Conservation (phyloP, 202 grass and related monocot genomes). For the Schoenoplectus triqueter region DNA sequence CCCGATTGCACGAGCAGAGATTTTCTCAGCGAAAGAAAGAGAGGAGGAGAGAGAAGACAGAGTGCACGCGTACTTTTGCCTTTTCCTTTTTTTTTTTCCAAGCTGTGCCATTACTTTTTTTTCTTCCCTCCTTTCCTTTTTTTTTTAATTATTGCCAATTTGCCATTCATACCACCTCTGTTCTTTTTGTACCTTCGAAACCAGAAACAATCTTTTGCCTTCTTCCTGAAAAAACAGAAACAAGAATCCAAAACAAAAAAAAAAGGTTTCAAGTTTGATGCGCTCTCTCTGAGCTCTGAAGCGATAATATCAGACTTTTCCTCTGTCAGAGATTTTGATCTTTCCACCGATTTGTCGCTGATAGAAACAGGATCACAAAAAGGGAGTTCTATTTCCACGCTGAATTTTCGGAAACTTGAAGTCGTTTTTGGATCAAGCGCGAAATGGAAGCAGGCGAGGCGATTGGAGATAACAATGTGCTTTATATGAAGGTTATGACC, state of each 20-base stretch:
- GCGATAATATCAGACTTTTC: constrained; percentile 18
- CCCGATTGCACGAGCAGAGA: constrained; percentile 6
- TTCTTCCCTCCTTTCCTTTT: constrained; percentile 14
- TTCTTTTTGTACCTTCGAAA: constrained; percentile 37
- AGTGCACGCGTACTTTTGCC: constrained; percentile 41
- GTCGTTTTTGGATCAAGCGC: not conserved
- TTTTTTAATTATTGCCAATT: constrained; percentile 9
- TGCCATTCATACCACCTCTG: constrained; percentile 29
- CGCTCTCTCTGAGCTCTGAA: not conserved
- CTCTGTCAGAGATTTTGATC: constrained; percentile 37
- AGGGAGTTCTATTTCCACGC: not conserved
- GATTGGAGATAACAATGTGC: constrained; percentile 45
- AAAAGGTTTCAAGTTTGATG: not conserved
- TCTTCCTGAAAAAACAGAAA: constrained; percentile 26
- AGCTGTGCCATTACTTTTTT: constrained; percentile 36
- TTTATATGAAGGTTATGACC: constrained; percentile 95
- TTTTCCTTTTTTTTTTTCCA: constrained; percentile 40
- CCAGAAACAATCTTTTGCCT: constrained; percentile 17
- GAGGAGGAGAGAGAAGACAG: constrained; percentile 16
- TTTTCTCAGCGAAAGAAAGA: not conserved
- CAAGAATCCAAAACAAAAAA: constrained; percentile 24
- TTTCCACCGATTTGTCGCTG: constrained; percentile 22
- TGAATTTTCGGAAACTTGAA: constrained; percentile 12
- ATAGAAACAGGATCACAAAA: not conserved
- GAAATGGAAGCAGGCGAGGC: constrained; percentile 29